phyloP scores from a whole-genome alignment of 2,329 filamentous ascomycete genomes.

The Fusarium sp. region DNA sequence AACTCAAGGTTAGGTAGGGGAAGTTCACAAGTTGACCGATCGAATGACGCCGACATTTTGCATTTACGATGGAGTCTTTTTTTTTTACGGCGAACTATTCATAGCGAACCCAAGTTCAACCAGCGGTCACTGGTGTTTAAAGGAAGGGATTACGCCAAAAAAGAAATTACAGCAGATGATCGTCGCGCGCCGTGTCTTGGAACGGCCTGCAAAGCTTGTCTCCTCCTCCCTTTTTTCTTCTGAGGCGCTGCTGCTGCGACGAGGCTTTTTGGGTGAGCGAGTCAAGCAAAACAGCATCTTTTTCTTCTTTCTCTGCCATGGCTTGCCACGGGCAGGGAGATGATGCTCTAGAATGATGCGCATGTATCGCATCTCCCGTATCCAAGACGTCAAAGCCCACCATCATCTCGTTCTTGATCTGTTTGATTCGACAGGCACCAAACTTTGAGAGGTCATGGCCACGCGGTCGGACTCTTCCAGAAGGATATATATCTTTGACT shows the following conservation, averaged over 20 bases:
- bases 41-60: not conserved
- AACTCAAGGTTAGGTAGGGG: not conserved
- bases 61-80: not conserved
- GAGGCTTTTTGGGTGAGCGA: not conserved
- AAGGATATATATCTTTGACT: not conserved
- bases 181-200: not conserved
- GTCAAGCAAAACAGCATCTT: not conserved
- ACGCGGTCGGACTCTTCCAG: not conserved
- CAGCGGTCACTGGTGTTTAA: not conserved
- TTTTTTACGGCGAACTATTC: not conserved
- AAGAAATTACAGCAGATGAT: not conserved
- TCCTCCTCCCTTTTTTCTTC: not conserved
- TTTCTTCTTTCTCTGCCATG: not conserved
- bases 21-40: not conserved
- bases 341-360: not conserved
- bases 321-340: not conserved
- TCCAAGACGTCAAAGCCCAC: not conserved
- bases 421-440: constrained; percentile 5
- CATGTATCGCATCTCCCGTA: not conserved
- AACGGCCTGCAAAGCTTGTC: not conserved
- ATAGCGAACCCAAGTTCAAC: not conserved
- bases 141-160: not conserved
- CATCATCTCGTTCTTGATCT: not conserved
- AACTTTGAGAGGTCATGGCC: not conserved
- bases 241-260: not conserved